phyloP scores from a whole-genome alignment of 176 grass and related monocot genomes.

The Cymbopogon citratus region DNA sequence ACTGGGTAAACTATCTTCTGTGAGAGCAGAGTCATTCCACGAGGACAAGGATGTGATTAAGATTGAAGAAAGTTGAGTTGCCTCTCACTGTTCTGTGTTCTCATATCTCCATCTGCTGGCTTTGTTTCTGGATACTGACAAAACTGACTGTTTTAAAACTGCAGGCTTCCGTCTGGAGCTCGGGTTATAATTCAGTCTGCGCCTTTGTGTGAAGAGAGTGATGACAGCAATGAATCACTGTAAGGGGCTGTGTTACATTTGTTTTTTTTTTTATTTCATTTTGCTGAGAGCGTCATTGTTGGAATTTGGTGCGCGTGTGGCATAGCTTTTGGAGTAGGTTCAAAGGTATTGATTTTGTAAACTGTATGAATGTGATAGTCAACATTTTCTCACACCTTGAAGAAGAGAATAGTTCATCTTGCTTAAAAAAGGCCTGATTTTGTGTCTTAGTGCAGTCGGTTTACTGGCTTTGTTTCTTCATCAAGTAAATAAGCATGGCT shows the following conservation, averaged over 20 bases:
- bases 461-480: background rate
- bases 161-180: no score
- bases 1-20: conserved; percentile 56
- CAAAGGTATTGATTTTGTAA: conserved; percentile 40
- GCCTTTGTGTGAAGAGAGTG: conserved; percentile 64
- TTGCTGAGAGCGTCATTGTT: conserved; percentile 22
- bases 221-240: conserved; percentile 61
- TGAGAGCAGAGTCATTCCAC: conserved; percentile 68
- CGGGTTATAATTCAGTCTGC: conserved; percentile 86
- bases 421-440: background rate
- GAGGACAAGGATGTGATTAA: conserved; percentile 79
- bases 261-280: background rate
- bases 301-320: conserved; percentile 28
- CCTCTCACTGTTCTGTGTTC: conserved; percentile 22
- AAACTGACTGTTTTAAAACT: background rate
- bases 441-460: background rate
- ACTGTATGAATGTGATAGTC: conserved; percentile 39
- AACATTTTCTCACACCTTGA: conserved; percentile 33
- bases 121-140: conserved; percentile 34
- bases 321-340: conserved; percentile 27
- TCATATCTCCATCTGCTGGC: background rate
- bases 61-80: conserved; percentile 98
- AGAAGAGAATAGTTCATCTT: conserved; percentile 28
- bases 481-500: background rate
- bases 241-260: conserved; percentile 38